Evolutionary conservation across 2,329 filamentous ascomycete species (phyloP), one percentile per base, ranked within the genome.

Genomic region (Davidsoniella neocaledoniae): DNA sequence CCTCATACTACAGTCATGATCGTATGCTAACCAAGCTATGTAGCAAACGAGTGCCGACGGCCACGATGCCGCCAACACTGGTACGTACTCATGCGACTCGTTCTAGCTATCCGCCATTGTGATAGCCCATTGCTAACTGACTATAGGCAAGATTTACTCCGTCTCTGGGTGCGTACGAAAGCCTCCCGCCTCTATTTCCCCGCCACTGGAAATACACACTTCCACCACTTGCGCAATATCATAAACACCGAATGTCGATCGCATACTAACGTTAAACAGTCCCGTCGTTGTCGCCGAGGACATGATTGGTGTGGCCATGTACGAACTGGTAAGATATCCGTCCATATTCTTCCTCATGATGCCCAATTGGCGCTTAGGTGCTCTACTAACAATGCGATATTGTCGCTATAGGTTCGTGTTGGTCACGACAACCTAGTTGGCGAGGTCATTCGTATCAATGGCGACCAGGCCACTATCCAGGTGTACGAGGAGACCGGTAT

Each of bases 251-350:
- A 29, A 29, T 40, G n/a, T 23, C 29, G 16, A n/a, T 26, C 21
- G 6, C 21, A 29, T 25, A 33, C 38, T 12, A 26, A 14, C 16
- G 36, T 47, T 21, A 33, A 38, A 41, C 57, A 81, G 85, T 58
- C 91, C 91, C 63, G 91, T 98, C 73, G 82, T 98, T 61, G 77
- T 98, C 59, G 91, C 90, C 64, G 90, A 96, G 72, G 81, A 95
- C 68, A 94, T 98, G 88, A 86, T 90, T 63, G 91, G 91, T 66
- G 91, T 91, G 76, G 88, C 91, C 67, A 98, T 98, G 91, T 95
- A 96, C 79, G 91, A 98, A 72, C 75, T 98, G 72, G 87, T 87
- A 73, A 59, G 79, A 12, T 66, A 16, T 10, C 9, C n/a, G 40
- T 26, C 36, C 21, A 33, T 9, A 23, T 19, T 25, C 43, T n/a